Evolutionary conservation across 1,284 basidiomycete species (phyloP).

Genomic region (Moesziomyces aphidis): DNA sequence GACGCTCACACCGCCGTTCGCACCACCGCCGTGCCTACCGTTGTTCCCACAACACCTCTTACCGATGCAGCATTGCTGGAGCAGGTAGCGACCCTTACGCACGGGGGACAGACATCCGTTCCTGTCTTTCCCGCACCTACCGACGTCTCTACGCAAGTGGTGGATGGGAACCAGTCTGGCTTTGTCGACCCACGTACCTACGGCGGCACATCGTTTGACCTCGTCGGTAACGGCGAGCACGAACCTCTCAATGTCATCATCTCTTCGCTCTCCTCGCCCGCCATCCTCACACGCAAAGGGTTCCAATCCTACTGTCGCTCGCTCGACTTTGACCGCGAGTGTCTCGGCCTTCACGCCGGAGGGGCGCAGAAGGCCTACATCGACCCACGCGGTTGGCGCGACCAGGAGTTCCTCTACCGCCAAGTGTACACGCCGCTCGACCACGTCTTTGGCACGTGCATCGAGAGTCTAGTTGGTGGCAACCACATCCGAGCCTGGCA

Average conservation of each 20-base stretch:
- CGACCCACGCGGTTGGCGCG: slow-evolving; percentile 46
- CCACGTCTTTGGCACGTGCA: slow-evolving; percentile 53
- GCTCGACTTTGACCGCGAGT: slow-evolving; percentile 64
- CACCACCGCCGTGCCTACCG: slow-evolving; percentile 7
- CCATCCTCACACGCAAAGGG: slow-evolving; percentile 55
- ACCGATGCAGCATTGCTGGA: slow-evolving; percentile 14
- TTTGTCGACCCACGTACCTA: slow-evolving; percentile 53
- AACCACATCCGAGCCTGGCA: slow-evolving; percentile 81
- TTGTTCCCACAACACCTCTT: slow-evolving; percentile 15
- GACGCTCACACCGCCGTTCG: slow-evolving; percentile 18
- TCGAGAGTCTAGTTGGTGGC: slow-evolving; percentile 86
- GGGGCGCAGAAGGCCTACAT: slow-evolving; percentile 46
- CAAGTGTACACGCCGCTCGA: slow-evolving; percentile 53
- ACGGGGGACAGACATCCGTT: slow-evolving; percentile 27
- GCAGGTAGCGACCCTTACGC: slow-evolving; percentile 12
- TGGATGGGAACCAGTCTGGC: slow-evolving; percentile 37
- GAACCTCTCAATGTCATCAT: slow-evolving; percentile 66
- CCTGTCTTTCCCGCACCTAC: slow-evolving; percentile 15
- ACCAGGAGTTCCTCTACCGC: slow-evolving; percentile 56
- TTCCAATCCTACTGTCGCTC: slow-evolving; percentile 57
- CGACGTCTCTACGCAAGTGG: neutral
- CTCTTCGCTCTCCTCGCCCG: slow-evolving; percentile 47
- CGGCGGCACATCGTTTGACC: slow-evolving; percentile 50
- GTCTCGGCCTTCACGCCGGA: slow-evolving; percentile 61
- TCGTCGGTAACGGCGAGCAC: slow-evolving; percentile 41